Conservation (phyloP, 1,284 basidiomycete species). For the Volvariella surrecta region DNA sequence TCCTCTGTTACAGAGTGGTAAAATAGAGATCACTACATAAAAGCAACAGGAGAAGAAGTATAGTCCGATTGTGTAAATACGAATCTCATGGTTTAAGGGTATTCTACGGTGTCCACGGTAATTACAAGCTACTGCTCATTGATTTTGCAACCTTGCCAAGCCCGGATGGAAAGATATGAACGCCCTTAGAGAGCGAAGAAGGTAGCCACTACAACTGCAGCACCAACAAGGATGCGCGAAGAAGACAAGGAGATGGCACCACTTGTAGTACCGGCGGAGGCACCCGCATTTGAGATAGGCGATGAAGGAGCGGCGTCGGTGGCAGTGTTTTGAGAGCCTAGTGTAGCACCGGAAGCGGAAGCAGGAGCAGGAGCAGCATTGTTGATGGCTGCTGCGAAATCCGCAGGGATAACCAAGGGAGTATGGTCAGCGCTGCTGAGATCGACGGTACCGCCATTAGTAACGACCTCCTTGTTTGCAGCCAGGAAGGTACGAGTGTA, state of each 20-base stretch:
- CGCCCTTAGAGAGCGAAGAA: slow-evolving; percentile 45
- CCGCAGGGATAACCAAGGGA: slow-evolving; percentile 49
- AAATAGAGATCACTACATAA: slow-evolving; percentile 7
- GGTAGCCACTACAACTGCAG: slow-evolving; percentile 41
- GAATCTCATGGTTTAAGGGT: slow-evolving; percentile 16
- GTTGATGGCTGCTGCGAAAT: slow-evolving; percentile 38
- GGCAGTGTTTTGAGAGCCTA: too few relatives aligned
- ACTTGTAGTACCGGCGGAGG: slow-evolving; percentile 21
- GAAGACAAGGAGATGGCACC: slow-evolving; percentile 43
- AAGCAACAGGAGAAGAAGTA: slow-evolving; percentile 3
- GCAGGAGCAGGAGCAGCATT: slow-evolving; percentile 21
- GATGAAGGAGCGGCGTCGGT: slow-evolving; percentile 18
- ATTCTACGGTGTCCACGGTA: slow-evolving; percentile 15
- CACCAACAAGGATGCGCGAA: slow-evolving; percentile 38
- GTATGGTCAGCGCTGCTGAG: slow-evolving; percentile 32
- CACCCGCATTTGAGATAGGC: slow-evolving; percentile 13
- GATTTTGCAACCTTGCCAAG: slow-evolving; percentile 7
- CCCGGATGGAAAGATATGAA: background rate
- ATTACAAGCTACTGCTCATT: slow-evolving; percentile 9
- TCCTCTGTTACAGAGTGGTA: slow-evolving; percentile 11
- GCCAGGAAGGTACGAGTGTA: slow-evolving; percentile 56
- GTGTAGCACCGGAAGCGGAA: slow-evolving; percentile 17
- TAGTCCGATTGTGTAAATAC: slow-evolving; percentile 14
- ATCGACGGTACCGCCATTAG: slow-evolving; percentile 43
- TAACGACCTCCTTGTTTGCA: slow-evolving; percentile 47